Conservation (phyloP, 768 basidiomycete species). For the Omphalotus guepiniiformis region DNA sequence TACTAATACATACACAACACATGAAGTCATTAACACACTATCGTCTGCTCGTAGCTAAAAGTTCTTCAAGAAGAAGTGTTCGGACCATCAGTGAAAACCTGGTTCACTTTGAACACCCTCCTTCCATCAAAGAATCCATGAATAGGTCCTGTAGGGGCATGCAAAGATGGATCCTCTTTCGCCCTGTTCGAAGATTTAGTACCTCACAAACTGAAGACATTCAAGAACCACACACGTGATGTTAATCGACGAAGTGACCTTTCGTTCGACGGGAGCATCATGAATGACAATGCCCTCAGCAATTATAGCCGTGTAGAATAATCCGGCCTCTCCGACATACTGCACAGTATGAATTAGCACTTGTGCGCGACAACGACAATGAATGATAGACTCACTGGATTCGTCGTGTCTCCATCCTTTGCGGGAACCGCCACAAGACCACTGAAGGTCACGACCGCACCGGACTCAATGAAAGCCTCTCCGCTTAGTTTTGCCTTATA, state of each 20-base stretch:
- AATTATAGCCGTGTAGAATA: slow-evolving; percentile 34
- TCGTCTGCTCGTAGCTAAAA: no score
- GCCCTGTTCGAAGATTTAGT: not conserved
- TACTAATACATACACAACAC: no score
- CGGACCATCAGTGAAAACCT: slow-evolving; percentile 22
- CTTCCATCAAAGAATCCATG: slow-evolving; percentile 29
- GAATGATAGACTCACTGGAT: not conserved
- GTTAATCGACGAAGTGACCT: slow-evolving; percentile 33
- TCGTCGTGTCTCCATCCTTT: not conserved
- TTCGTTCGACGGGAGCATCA: slow-evolving; percentile 27
- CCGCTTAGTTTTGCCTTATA: slow-evolving; percentile 35
- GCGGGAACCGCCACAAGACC: slow-evolving; percentile 25
- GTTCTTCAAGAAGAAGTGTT: slow-evolving; percentile 18
- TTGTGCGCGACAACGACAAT: not conserved
- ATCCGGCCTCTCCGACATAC: slow-evolving; percentile 15
- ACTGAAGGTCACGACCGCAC: slow-evolving; percentile 25
- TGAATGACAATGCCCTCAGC: slow-evolving; percentile 28
- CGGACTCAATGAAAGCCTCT: slow-evolving; percentile 23
- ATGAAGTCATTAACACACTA: no score
- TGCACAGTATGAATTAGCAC: not conserved
- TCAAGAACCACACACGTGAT: slow-evolving; percentile 26
- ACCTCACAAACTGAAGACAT: slow-evolving; percentile 7
- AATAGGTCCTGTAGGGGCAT: slow-evolving; percentile 7
- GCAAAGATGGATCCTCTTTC: not conserved
- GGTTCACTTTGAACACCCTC: slow-evolving; percentile 24